These are phyloP conservation scores for Bertia moriformis DNA, from an alignment of 2,329 filamentous ascomycete species.

Conservation along the genomic window DNA sequence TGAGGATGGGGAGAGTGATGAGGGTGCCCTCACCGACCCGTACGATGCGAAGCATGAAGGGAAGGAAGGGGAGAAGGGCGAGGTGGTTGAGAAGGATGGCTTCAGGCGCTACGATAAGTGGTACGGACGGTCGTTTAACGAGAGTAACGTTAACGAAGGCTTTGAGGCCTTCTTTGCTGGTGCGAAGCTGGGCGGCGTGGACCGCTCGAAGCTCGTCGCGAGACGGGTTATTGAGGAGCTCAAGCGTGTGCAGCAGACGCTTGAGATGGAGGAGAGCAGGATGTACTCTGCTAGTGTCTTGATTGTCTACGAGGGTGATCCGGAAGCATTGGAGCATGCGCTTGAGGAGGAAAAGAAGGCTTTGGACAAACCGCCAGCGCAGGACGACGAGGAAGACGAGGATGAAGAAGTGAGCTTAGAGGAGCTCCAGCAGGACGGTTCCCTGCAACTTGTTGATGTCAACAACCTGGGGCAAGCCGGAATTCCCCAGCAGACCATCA, in stretches of 20 bases:
- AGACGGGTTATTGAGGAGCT: slow-evolving; percentile 28
- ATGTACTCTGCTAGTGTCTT: slow-evolving; percentile 56
- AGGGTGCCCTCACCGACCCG: slow-evolving; percentile 10
- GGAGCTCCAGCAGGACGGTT: neutral
- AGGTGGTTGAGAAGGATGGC: slow-evolving; percentile 28
- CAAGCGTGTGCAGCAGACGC: slow-evolving; percentile 34
- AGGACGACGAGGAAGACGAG: slow-evolving; percentile 16
- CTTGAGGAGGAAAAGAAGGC: slow-evolving; percentile 21
- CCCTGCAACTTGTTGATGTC: neutral
- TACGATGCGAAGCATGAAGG: slow-evolving; percentile 13
- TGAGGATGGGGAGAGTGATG: slow-evolving; percentile 8
- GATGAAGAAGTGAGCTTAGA: slow-evolving; percentile 4
- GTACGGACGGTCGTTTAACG: slow-evolving; percentile 44
- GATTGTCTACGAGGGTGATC: slow-evolving; percentile 53
- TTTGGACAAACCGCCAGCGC: slow-evolving; percentile 2
- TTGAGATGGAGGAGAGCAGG: slow-evolving; percentile 47
- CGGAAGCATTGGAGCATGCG: slow-evolving; percentile 32
- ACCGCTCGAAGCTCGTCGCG: slow-evolving; percentile 25
- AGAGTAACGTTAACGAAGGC: slow-evolving; percentile 36
- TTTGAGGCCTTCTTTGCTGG: slow-evolving; percentile 39
- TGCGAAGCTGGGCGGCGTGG: slow-evolving; percentile 18
- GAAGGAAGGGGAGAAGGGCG: slow-evolving; percentile 10
- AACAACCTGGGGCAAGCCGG: neutral
- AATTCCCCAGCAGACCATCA: slow-evolving; percentile 2
- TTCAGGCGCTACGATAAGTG: slow-evolving; percentile 51